Evolutionary conservation across 2,329 filamentous ascomycete genomes (phyloP), one percentile per base, ranked within the genome.

Genomic region (Aureobasidium sp.): DNA sequence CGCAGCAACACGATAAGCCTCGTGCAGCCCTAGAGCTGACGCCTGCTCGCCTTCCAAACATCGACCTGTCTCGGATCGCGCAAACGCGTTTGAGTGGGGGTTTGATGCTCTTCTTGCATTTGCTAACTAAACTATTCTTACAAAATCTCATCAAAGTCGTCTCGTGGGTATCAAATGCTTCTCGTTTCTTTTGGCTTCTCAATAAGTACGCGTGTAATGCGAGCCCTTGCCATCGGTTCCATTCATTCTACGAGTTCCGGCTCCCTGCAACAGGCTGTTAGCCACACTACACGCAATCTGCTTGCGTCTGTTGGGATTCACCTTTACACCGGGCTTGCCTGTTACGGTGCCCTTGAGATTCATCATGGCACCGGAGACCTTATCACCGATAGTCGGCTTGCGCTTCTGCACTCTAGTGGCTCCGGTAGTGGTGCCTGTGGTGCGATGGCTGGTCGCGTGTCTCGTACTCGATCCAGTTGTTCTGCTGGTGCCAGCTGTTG

Each of bases 351-450:
- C 93, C 78, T 89, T 90, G 69, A 95, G 78, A 82, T 88, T 93
- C 81, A 93, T 84, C 77, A 95, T 82, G 0, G 92, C 92, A 23
- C 93, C 93, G 58, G 87, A 90, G 71, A 95, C 85, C 80, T 95
- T 95, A 81, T 95, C 93, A 54, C 91, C 91, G 69, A 95, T 82
- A 45, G 85, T 88, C 4, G 88, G 85, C 72, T 90, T 88, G 73
- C 92, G 88, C 76, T 88, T 87, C 3, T 80, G 81, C 59, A 85
- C 73, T 20, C 79, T 77, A 25, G 63, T 38, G 20, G 66, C 64
- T 70, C 61, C 70, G 67, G 40, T 69, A 69, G 60, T 71, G 55
- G 42, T 73, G 70, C 11, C 71, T 67, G 23, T 69, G 69, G 53
- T 73, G 72, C 72, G 74, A n/a, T 70, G 54, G 36, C 36, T 27